Evolutionary conservation across 148 eudicot genomes (phyloP).

Genomic region (Chenopodium album): DNA sequence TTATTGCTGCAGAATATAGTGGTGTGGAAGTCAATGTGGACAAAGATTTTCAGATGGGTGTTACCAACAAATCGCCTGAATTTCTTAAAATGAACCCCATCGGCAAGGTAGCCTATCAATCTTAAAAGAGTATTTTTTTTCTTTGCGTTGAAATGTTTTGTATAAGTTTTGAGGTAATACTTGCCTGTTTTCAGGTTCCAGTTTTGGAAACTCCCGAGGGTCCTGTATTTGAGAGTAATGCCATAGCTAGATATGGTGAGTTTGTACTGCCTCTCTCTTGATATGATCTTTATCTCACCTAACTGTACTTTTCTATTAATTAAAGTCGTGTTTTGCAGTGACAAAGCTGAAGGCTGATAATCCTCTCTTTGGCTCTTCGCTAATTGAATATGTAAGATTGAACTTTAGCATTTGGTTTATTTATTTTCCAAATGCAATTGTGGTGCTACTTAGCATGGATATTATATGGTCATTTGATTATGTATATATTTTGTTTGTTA

Average conservation of each 20-base stretch:
- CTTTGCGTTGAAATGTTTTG: not conserved
- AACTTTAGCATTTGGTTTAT: not conserved
- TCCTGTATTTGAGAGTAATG: conserved; percentile 63
- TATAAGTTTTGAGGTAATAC: not conserved
- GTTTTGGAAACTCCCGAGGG: conserved; percentile 70
- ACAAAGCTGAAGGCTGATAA: conserved; percentile 43
- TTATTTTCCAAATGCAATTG: no score
- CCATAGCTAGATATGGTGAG: conserved; percentile 69
- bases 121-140: not conserved
- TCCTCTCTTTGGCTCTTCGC: conserved; percentile 51
- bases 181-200: conserved; percentile 41
- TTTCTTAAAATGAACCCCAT: conserved; percentile 74
- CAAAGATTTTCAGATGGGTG: conserved; percentile 62
- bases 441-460: not conserved
- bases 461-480: not conserved
- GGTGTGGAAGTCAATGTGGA: conserved; percentile 58
- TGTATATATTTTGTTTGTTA: conserved; percentile 11
- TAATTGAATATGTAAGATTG: conserved; percentile 47
- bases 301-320: not conserved
- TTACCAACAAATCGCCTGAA: conserved; percentile 64
- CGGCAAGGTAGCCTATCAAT: conserved; percentile 51
- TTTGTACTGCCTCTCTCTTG: not conserved
- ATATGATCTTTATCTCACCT: conserved; percentile 21
- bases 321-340: conserved; percentile 33
- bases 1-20: conserved; percentile 64